Evolutionary conservation across 1,284 basidiomycete genomes (phyloP).

Genomic region (Salmacisia buchloeana): DNA sequence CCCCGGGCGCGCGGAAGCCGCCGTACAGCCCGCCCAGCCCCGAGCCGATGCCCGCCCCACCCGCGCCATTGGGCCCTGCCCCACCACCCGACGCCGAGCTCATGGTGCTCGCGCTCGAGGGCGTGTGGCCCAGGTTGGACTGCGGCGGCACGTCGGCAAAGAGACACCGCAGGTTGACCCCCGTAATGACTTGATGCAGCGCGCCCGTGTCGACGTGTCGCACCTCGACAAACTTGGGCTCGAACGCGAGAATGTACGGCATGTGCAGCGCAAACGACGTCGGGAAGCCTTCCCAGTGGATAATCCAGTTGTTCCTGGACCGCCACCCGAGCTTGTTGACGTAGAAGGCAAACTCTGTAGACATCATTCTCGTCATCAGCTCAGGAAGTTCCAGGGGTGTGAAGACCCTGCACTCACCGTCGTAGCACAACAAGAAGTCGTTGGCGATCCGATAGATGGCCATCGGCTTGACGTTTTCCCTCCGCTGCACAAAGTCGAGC

Average conservation of each 20-base stretch:
- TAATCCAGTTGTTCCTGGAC: conserved; percentile 83
- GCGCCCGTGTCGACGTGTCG: conserved; percentile 88
- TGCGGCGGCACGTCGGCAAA: conserved; percentile 89
- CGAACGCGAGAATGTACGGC: conserved; percentile 94
- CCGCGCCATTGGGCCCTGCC: background rate
- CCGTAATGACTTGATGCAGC: conserved; percentile 88
- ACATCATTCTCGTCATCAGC: too few relatives aligned
- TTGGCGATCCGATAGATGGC: conserved; percentile 95
- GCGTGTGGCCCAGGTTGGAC: background rate
- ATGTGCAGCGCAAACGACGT: conserved; percentile 91
- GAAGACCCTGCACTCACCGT: conserved; percentile 61
- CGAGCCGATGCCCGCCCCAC: background rate
- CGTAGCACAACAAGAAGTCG: conserved; percentile 95
- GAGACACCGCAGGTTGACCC: conserved; percentile 61
- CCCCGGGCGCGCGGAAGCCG: background rate
- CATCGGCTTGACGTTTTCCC: conserved; percentile 84
- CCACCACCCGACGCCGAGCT: too few relatives aligned
- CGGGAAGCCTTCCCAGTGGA: conserved; percentile 92
- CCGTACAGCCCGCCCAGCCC: background rate
- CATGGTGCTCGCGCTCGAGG: background rate
- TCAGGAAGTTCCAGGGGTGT: background rate
- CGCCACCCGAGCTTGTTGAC: conserved; percentile 95
- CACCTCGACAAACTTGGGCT: conserved; percentile 92
- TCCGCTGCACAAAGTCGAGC: conserved; percentile 86
- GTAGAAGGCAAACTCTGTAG: conserved; percentile 91